Percentiles rank a stretch among this genome's conserved stretches.
These are phyloP conservation scores for Tilletia setariae DNA, from an alignment of 1,284 basidiomycete species.

Conservation along the genomic window DNA sequence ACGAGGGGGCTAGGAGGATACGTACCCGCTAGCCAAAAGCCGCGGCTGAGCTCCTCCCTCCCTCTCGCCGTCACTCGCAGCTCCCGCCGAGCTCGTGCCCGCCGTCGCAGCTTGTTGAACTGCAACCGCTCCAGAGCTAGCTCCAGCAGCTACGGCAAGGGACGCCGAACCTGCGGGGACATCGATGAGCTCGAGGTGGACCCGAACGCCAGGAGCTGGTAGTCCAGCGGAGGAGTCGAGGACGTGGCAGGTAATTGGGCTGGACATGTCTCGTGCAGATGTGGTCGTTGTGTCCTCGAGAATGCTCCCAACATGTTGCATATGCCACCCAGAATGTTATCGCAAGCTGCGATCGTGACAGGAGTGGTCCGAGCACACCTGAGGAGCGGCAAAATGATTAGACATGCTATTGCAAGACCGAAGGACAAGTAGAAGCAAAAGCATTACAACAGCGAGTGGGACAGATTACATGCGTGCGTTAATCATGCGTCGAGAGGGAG, in stretches of 20 bases:
- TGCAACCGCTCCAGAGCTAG: background rate
- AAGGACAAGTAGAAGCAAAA: background rate
- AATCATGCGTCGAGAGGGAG: slow-evolving; percentile 30
- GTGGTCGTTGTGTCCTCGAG: too few relatives aligned
- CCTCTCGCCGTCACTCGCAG: slow-evolving; percentile 64
- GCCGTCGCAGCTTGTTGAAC: background rate
- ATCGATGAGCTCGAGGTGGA: slow-evolving; percentile 59
- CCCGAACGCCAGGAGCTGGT: slow-evolving; percentile 68
- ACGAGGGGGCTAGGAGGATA: slow-evolving; percentile 28
- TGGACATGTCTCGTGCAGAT: slow-evolving; percentile 57
- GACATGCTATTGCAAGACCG: background rate
- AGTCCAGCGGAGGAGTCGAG: slow-evolving; percentile 78
- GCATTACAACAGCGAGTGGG: background rate
- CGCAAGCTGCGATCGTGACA: too few relatives aligned
- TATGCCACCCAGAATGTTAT: too few relatives aligned
- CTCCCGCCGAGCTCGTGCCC: slow-evolving; percentile 17
- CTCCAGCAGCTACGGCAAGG: background rate
- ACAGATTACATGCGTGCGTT: background rate
- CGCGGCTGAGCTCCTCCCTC: background rate
- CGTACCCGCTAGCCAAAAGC: slow-evolving; percentile 25
- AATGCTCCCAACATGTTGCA: too few relatives aligned
- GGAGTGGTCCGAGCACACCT: too few relatives aligned
- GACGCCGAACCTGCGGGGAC: slow-evolving; percentile 57
- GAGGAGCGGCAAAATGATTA: too few relatives aligned
- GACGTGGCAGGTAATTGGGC: slow-evolving; percentile 84